Evolutionary conservation across 2,329 filamentous ascomycete genomes (phyloP), one percentile per base, ranked within the genome.

Genomic region (Penicillium thymicola): DNA sequence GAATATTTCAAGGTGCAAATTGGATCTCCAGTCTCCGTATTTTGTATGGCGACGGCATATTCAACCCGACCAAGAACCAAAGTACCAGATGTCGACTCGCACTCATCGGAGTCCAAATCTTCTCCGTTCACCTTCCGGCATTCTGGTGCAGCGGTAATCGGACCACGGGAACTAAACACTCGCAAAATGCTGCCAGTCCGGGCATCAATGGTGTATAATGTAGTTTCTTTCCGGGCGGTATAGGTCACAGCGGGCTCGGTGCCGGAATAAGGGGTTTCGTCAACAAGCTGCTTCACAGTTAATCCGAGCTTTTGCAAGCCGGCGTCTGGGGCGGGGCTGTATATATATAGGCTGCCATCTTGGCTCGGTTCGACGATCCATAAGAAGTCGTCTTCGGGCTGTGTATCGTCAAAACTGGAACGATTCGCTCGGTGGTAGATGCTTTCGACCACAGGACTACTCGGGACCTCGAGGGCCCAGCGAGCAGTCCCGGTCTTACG

Each of bases 351-450:
- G 66, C 85, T 87, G 4, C 94, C 94, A 72, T 96, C 89, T 63
- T 88, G 86, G 63, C 84, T 93, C 14, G 94, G 94, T 74, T 97
- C 94, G 52, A 99, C 90, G 54, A 96, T 92, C 91, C 94, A 99
- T 45, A 96, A 80, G 67, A 92, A 94, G 68, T 96, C 89, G 67
- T 96, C 90, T 64, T 94, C 86, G 34, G 82, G 77, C 32, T 73
- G 70, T 25, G 85, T 76, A 45, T 82, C 79, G 66, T 74, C 83
- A 82, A 70, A 85, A 70, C 55, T 81, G 28, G 89, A 88, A 54
- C 79, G 81, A 72, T 91, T 90, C 62, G 82, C 80, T 59, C 87
- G 84, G 72, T 92, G 85, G 73, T 97, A 92, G 57, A 85, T 86
- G 44, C 91, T 96, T 76, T 97, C 89, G 60, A 97, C 88, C 85